Conservation (phyloP, 768 basidiomycete genomes). For the Terana coerulea region DNA sequence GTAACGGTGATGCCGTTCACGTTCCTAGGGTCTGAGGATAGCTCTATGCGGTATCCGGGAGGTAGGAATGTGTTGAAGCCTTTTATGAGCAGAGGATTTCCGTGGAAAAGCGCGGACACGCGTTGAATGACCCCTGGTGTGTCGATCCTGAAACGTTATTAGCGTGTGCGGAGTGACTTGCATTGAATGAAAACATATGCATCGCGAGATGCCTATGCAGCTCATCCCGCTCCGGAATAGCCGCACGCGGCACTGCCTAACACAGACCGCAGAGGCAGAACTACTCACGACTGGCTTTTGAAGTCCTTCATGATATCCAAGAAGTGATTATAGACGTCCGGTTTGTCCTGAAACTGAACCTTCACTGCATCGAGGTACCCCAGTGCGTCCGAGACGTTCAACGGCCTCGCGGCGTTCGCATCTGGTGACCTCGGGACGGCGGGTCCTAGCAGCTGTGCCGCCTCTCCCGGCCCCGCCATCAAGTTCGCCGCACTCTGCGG, state of each 20-base stretch:
- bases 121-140: constrained; percentile 96
- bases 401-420: constrained; percentile 40
- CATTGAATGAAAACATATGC: not conserved
- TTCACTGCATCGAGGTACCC: constrained; percentile 95
- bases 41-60: constrained; percentile 89
- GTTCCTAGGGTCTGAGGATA: constrained; percentile 66
- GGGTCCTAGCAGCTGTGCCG: constrained; percentile 8
- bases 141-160: constrained; percentile 69
- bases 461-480: not conserved
- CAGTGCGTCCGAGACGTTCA: constrained; percentile 92
- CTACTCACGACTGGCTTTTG: constrained; percentile 85
- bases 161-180: not conserved
- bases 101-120: constrained; percentile 89
- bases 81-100: constrained; percentile 86
- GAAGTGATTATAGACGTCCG: constrained; percentile 93
- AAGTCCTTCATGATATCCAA: constrained; percentile 99
- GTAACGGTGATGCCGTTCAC: constrained; percentile 77
- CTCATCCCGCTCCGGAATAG: not conserved
- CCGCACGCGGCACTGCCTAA: not conserved
- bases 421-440: constrained; percentile 11
- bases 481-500: constrained; percentile 5
- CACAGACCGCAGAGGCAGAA: not conserved
- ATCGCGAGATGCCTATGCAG: not conserved
- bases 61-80: constrained; percentile 99
- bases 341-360: constrained; percentile 82